Conservation (phyloP, 1,139 yeast genomes). For the Geotrichum phurueaensis region DNA sequence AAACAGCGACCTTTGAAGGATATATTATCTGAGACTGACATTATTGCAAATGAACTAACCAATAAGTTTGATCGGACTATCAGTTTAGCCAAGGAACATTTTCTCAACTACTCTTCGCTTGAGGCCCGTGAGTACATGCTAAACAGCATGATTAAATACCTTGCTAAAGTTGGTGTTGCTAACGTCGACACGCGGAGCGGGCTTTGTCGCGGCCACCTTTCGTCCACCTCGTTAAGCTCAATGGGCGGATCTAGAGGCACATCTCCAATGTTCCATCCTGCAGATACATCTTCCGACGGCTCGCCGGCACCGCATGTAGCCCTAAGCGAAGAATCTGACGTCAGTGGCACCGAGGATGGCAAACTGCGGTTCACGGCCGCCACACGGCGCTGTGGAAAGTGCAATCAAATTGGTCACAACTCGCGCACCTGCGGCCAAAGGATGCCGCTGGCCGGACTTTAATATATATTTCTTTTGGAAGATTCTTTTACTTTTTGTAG, state of each 20-base stretch:
- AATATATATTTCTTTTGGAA: neutral
- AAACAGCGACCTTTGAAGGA: constrained; percentile 9
- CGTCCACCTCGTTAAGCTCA: neutral
- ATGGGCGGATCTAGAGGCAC: neutral
- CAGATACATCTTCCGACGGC: constrained; percentile 1
- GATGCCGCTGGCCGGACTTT: neutral
- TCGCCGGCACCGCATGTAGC: neutral
- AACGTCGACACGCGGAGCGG: constrained; percentile 6
- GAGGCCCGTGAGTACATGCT: constrained; percentile 16
- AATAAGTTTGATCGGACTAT: constrained; percentile 16
- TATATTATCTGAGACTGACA: constrained; percentile 12
- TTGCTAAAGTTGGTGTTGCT: constrained; percentile 12
- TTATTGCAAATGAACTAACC: constrained; percentile 9
- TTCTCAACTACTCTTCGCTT: constrained; percentile 11
- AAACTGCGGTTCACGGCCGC: neutral
- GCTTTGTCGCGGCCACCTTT: neutral
- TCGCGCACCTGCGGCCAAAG: constrained; percentile 6
- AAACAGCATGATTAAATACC: constrained; percentile 10
- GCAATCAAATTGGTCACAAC: constrained; percentile 12
- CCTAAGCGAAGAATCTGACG: neutral
- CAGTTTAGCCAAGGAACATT: constrained; percentile 14
- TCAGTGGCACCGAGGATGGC: constrained; percentile 1
- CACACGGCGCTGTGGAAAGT: constrained; percentile 9
- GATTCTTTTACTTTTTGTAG: neutral
- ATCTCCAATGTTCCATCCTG: constrained; percentile 1